phyloP scores from a whole-genome alignment of 768 basidiomycete species.

The Pulveroboletus sp. region DNA sequence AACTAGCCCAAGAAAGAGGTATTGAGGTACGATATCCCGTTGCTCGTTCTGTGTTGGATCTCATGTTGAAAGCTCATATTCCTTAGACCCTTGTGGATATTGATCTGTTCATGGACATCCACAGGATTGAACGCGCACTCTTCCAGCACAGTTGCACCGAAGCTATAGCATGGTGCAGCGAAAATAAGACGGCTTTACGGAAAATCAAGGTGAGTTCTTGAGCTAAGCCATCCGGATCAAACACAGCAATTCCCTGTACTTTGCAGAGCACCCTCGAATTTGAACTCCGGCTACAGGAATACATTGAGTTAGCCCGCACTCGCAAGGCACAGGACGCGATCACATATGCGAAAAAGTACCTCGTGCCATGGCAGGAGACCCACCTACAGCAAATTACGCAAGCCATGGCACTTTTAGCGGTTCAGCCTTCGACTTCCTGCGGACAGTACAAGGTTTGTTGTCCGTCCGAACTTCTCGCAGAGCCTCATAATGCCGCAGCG shows the following conservation, averaged over 20 bases:
- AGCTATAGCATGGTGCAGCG: constrained; percentile 92
- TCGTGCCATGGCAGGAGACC: constrained; percentile 77
- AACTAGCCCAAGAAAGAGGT: constrained; percentile 67
- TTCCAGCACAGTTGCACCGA: constrained; percentile 73
- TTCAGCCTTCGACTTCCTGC: constrained; percentile 63
- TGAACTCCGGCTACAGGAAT: constrained; percentile 92
- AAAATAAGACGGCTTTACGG: constrained; percentile 88
- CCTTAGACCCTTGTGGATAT: constrained; percentile 81
- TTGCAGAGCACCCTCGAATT: constrained; percentile 91
- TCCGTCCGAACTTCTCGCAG: not conserved
- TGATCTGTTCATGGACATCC: constrained; percentile 86
- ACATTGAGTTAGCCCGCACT: constrained; percentile 81
- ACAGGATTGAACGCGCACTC: constrained; percentile 80
- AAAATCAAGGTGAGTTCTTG: constrained; percentile 70
- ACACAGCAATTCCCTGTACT: constrained; percentile 16
- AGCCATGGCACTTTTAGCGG: constrained; percentile 73
- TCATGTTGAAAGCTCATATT: constrained; percentile 16
- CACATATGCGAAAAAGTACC: constrained; percentile 74
- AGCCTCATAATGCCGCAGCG: constrained; percentile 44
- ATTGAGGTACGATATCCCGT: constrained; percentile 62
- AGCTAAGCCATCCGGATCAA: constrained; percentile 2
- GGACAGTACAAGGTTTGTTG: constrained; percentile 72
- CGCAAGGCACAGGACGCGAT: constrained; percentile 72
- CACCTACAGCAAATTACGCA: constrained; percentile 75
- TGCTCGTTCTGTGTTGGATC: constrained; percentile 9